Conservation (phyloP, 768 basidiomycete genomes). For the Mrakia hoshinonis region DNA sequence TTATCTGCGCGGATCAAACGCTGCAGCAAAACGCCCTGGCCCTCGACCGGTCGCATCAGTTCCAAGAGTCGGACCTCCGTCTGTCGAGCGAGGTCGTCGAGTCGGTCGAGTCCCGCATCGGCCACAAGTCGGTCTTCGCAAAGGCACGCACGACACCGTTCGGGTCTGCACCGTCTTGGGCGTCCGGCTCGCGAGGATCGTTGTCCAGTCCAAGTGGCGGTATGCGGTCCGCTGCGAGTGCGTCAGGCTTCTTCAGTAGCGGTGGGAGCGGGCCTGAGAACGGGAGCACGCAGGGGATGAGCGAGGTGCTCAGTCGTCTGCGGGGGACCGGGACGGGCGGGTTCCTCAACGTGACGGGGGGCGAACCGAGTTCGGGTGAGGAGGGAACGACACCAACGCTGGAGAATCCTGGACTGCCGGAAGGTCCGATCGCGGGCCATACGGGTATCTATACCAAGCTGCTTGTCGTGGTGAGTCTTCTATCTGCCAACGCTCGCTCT, state of each 20-base stretch:
- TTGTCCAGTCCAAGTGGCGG: neutral
- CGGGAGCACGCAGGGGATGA: conserved; percentile 2
- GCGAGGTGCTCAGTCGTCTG: conserved; percentile 5
- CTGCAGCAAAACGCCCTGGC: neutral
- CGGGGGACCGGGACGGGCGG: neutral
- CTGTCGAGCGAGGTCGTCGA: conserved; percentile 4
- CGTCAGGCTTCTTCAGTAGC: too few relatives aligned
- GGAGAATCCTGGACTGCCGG: neutral
- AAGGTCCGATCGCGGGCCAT: conserved; percentile 1
- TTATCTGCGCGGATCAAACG: conserved; percentile 1
- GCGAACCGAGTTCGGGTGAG: neutral
- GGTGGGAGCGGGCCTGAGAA: neutral
- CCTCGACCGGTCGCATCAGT: neutral
- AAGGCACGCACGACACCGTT: neutral
- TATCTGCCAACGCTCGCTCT: too few relatives aligned
- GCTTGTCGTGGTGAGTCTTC: neutral
- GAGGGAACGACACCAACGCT: neutral
- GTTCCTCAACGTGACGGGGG: neutral
- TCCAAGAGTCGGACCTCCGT: conserved; percentile 1
- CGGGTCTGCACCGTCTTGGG: neutral
- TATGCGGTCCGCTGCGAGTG: neutral
- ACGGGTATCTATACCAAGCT: conserved; percentile 1
- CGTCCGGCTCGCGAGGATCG: neutral
- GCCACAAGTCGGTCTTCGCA: conserved; percentile 1
- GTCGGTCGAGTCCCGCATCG: neutral